Evolutionary conservation across 2,329 filamentous ascomycete genomes (phyloP), one percentile per base, ranked within the genome.

Genomic region (Cordyceps farinosa): DNA sequence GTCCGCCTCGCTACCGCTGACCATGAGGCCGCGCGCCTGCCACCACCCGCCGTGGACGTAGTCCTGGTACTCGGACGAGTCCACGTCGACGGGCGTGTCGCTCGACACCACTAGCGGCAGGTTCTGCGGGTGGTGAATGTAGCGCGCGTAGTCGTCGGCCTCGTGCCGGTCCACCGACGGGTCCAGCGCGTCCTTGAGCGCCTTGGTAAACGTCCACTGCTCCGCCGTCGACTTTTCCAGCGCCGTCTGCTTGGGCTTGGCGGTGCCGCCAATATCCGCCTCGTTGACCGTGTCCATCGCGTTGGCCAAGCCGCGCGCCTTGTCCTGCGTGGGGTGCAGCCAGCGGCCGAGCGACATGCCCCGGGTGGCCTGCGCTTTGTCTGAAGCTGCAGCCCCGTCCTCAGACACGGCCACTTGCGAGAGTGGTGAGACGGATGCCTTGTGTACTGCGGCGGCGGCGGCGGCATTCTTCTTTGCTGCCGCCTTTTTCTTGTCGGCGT

Each of bases 191-290:
- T 93, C 90, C 60, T 88, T 84, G 51, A 97, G 90, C 56, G 97
- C 89, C 71, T 96, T 90, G 22, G 89, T 89, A 54, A 97, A 89
- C 0, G 91, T 96, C 89, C 90, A 93, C 73, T 97, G 92, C 15
- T 91, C 90, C 62, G 90, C 89, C 44, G 90, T 90, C 34, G 88
- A 86, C 76, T 96, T 96, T 70, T 96, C 90, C 3, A 88, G 81
- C 0, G 80, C 76, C 2, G 86, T 86, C 50, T 82, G 78, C 68
- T 88, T 87, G 30, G 79, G 76, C 68, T 81, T 83, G 40, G 59
- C n/a, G 2, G 67, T 64, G 4, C 71, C 70, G 10, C 30, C 34
- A 2, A 67, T 63, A 4, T 72, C 70, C 10, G 62, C 66, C 32
- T 61, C 55, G 10, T 66, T 64, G 29, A 65, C 59, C 3, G 67